Conservation (phyloP, 805 yeast genomes). For the Pichia nakasei region DNA sequence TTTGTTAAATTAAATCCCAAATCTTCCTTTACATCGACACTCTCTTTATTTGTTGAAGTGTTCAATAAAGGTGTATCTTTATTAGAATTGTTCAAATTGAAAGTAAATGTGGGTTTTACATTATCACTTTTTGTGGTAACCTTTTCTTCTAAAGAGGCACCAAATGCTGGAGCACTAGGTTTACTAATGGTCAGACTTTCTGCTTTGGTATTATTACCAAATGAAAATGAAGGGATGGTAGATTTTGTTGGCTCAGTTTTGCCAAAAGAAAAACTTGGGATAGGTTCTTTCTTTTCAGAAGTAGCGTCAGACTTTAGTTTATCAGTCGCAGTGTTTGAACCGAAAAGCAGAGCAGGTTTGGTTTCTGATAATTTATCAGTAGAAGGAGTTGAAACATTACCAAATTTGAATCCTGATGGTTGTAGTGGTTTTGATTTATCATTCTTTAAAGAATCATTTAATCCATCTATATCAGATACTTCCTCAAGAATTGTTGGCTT, state of each 20-base stretch:
- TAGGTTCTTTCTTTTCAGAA: too few species aligned
- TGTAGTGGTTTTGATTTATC: neutral
- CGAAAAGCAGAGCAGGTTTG: neutral
- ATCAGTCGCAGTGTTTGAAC: neutral
- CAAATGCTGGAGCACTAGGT: neutral
- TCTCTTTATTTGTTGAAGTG: too few species aligned
- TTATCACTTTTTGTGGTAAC: too few species aligned
- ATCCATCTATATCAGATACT: slow-evolving; percentile 1
- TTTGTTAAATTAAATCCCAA: too few species aligned
- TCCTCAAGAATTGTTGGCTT: neutral
- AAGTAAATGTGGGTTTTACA: too few species aligned
- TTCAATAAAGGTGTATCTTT: too few species aligned
- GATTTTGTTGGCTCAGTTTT: too few species aligned
- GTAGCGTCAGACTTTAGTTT: too few species aligned
- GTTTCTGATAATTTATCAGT: neutral
- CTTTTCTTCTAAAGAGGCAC: too few species aligned
- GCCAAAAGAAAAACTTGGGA: too few species aligned
- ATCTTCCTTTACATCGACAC: too few species aligned
- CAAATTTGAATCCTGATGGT: neutral
- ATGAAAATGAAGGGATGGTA: neutral
- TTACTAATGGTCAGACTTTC: neutral
- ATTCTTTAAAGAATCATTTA: neutral
- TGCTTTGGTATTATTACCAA: neutral
- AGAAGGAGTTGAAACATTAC: neutral
- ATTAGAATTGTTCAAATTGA: too few species aligned